These are phyloP conservation scores for Hansenula sp. DNA, from an alignment of 1,139 yeast genomes.

Conservation along the genomic window DNA sequence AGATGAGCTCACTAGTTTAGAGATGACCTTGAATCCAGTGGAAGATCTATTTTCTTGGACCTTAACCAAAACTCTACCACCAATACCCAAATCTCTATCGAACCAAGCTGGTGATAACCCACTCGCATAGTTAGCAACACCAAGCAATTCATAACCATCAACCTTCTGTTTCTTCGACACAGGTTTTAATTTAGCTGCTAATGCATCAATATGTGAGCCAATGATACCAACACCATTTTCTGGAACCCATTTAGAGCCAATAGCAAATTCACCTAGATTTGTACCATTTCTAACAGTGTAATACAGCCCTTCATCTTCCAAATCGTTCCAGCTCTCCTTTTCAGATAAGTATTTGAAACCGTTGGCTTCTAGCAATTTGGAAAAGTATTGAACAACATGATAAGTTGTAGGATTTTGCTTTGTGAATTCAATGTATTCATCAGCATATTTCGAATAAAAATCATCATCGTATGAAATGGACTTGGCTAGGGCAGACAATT, in stretches of 20 bases:
- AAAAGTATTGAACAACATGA: conserved; percentile 50
- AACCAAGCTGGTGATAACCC: conserved; percentile 53
- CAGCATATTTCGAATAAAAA: conserved; percentile 37
- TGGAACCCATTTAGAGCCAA: conserved; percentile 57
- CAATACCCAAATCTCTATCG: conserved; percentile 66
- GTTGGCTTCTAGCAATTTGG: conserved; percentile 36
- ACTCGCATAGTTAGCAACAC: conserved; percentile 68
- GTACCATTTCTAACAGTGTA: conserved; percentile 57
- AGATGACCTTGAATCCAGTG: conserved; percentile 30
- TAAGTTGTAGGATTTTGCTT: conserved; percentile 57
- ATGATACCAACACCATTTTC: conserved; percentile 54
- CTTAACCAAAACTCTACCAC: conserved; percentile 53
- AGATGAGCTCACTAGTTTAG: conserved; percentile 49
- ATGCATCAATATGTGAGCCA: conserved; percentile 59
- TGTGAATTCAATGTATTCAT: conserved; percentile 55
- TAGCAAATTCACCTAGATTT: conserved; percentile 50
- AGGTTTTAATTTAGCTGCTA: conserved; percentile 58
- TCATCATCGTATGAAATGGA: conserved; percentile 8
- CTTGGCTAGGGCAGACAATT: neutral
- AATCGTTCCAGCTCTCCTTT: conserved; percentile 39
- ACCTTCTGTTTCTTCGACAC: conserved; percentile 40
- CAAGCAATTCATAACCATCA: conserved; percentile 59
- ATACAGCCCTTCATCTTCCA: conserved; percentile 41
- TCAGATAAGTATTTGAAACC: conserved; percentile 57
- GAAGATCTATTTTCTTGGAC: conserved; percentile 19